These are phyloP conservation scores for Pichia sp. DNA, from an alignment of 1,139 yeast species.

Conservation along the genomic window DNA sequence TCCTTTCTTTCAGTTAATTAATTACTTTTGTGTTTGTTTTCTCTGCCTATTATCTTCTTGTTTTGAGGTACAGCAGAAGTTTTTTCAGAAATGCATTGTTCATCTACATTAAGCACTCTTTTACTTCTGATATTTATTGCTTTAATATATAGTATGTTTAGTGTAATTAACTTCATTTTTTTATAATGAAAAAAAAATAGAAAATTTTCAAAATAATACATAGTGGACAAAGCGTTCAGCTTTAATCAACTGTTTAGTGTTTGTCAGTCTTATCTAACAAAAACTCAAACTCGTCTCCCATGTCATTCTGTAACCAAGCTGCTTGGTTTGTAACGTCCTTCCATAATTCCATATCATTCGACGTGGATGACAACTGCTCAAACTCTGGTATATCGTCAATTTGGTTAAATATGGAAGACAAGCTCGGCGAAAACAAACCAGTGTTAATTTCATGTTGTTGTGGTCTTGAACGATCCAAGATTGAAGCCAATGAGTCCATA, in stretches of 20 bases:
- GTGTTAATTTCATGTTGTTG: slow-evolving; percentile 7
- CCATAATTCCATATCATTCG: slow-evolving; percentile 63
- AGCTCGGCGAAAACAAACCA: slow-evolving; percentile 24
- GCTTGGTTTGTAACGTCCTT: slow-evolving; percentile 71
- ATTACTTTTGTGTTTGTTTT: slow-evolving; percentile 16
- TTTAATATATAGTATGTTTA: slow-evolving; percentile 12
- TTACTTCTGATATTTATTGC: slow-evolving; percentile 5
- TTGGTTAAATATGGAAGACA: slow-evolving; percentile 25
- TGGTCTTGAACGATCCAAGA: slow-evolving; percentile 3
- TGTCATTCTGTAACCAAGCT: slow-evolving; percentile 48
- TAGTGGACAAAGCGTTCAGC: neutral
- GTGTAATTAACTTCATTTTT: slow-evolving; percentile 16
- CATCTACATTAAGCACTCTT: neutral
- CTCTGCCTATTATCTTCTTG: slow-evolving; percentile 8
- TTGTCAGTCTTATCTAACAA: slow-evolving; percentile 11
- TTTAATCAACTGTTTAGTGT: neutral
- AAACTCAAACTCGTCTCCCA: slow-evolving; percentile 16
- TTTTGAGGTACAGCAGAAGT: slow-evolving; percentile 1
- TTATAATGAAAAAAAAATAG: slow-evolving; percentile 7
- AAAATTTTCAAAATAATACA: neutral
- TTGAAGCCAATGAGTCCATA: slow-evolving; percentile 1
- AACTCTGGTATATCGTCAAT: slow-evolving; percentile 29
- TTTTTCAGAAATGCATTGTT: slow-evolving; percentile 4
- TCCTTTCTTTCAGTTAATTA: slow-evolving; percentile 1
- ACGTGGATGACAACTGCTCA: slow-evolving; percentile 27